phyloP scores from a whole-genome alignment of 768 basidiomycete genomes.

The Rhodotorula babjevae region DNA sequence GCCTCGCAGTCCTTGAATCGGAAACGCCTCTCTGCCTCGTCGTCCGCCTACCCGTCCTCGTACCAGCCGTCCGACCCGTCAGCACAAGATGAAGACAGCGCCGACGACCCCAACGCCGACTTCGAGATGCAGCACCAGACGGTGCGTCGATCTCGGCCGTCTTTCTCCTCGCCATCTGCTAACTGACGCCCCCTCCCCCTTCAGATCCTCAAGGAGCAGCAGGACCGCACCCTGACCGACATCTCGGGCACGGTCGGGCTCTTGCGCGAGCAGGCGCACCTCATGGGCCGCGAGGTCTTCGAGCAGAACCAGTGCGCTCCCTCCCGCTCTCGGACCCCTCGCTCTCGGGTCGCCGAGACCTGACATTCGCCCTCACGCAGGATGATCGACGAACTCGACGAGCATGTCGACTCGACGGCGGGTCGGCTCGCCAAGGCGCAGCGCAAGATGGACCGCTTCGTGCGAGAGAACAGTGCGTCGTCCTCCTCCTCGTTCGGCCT shows the following conservation, averaged over 20 bases:
- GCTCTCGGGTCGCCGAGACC: background rate
- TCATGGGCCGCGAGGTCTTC: conserved; percentile 87
- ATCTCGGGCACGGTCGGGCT: conserved; percentile 82
- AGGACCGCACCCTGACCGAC: conserved; percentile 81
- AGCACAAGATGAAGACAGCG: conserved; percentile 8
- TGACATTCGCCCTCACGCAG: conserved; percentile 49
- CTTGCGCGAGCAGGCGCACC: conserved; percentile 79
- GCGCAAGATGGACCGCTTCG: conserved; percentile 68
- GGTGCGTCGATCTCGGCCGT: background rate
- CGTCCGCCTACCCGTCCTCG: conserved; percentile 5
- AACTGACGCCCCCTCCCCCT: background rate
- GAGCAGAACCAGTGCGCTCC: conserved; percentile 82
- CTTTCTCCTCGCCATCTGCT: conserved; percentile 53
- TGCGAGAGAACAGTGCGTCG: conserved; percentile 72
- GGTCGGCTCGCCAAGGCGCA: conserved; percentile 63
- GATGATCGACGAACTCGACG: conserved; percentile 72
- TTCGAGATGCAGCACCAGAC: conserved; percentile 80
- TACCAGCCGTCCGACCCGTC: background rate
- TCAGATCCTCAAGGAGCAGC: conserved; percentile 78
- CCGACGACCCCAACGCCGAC: conserved; percentile 51
- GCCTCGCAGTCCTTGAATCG: conserved; percentile 4
- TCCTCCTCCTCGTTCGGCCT: too few species aligned
- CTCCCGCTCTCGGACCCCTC: background rate
- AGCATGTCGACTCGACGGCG: conserved; percentile 66
- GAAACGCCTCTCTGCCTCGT: conserved; percentile 15